These are phyloP conservation scores for Fusarium musae DNA, from an alignment of 2,329 filamentous ascomycete species.

Conservation along the genomic window DNA sequence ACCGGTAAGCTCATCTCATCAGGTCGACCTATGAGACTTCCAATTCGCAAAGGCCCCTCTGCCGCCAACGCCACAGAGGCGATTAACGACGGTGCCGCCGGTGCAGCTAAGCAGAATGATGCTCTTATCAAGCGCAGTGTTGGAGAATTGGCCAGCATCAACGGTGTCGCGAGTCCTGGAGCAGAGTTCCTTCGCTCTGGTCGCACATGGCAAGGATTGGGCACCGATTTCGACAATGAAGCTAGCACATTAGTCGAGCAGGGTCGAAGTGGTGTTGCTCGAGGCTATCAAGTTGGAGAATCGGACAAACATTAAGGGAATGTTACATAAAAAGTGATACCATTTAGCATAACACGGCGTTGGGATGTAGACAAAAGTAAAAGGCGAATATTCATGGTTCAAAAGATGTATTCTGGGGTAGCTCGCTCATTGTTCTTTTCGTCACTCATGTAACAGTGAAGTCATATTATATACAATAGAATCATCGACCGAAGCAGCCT, in stretches of 20 bases:
- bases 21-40: slow-evolving; percentile 76
- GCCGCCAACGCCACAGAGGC: neutral
- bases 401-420: neutral
- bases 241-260: slow-evolving; percentile 80
- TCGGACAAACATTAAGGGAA: slow-evolving; percentile 43
- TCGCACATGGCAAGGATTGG: slow-evolving; percentile 90
- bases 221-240: slow-evolving; percentile 79
- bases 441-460: slow-evolving; percentile 15
- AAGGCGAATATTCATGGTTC: neutral
- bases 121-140: slow-evolving; percentile 67
- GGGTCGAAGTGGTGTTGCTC: slow-evolving; percentile 86
- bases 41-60: slow-evolving; percentile 45
- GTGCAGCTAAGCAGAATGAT: slow-evolving; percentile 10
- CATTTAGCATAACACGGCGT: slow-evolving; percentile 25
- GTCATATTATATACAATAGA: slow-evolving; percentile 30
- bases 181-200: slow-evolving; percentile 86
- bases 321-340: slow-evolving; percentile 18
- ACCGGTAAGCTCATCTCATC: slow-evolving; percentile 86
- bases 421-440: neutral
- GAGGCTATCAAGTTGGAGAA: slow-evolving; percentile 84
- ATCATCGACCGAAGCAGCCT: slow-evolving; percentile 20
- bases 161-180: slow-evolving; percentile 88
- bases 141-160: slow-evolving; percentile 82
- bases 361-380: slow-evolving; percentile 25
- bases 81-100: neutral